Conservation (phyloP, 805 yeast species). For the Saccharomyces paradoxus region DNA sequence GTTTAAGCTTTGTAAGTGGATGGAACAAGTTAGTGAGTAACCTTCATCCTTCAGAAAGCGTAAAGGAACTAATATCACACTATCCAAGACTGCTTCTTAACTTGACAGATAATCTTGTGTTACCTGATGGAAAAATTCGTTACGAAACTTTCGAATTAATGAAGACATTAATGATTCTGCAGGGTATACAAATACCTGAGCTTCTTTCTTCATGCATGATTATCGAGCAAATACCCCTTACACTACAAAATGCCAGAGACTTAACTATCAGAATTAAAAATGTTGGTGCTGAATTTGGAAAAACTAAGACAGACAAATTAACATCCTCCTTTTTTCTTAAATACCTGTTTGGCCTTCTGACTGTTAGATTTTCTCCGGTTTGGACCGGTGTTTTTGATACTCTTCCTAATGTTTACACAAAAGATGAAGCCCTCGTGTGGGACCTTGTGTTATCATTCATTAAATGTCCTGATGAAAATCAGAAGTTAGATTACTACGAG, state of each 20-base stretch:
- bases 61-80: background rate
- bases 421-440: constrained; percentile 48
- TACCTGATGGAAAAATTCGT: constrained; percentile 47
- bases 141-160: constrained; percentile 44
- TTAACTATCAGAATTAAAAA: constrained; percentile 59
- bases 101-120: constrained; percentile 33
- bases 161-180: constrained; percentile 16
- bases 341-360: constrained; percentile 59
- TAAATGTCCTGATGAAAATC: constrained; percentile 14
- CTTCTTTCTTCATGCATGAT: constrained; percentile 43
- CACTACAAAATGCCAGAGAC: constrained; percentile 65
- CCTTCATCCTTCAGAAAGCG: background rate
- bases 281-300: constrained; percentile 39
- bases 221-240: constrained; percentile 67
- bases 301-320: constrained; percentile 20
- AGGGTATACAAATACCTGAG: constrained; percentile 30
- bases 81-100: background rate
- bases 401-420: constrained; percentile 39
- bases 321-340: constrained; percentile 32
- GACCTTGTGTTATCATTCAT: constrained; percentile 35
- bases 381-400: constrained; percentile 72
- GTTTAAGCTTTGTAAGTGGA: constrained; percentile 34
- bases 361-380: constrained; percentile 72
- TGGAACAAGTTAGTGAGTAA: constrained; percentile 18
- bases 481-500: constrained; percentile 15